These are phyloP conservation scores for Linum usitatissimum DNA, from an alignment of 345 rosid species.

Conservation along the genomic window DNA sequence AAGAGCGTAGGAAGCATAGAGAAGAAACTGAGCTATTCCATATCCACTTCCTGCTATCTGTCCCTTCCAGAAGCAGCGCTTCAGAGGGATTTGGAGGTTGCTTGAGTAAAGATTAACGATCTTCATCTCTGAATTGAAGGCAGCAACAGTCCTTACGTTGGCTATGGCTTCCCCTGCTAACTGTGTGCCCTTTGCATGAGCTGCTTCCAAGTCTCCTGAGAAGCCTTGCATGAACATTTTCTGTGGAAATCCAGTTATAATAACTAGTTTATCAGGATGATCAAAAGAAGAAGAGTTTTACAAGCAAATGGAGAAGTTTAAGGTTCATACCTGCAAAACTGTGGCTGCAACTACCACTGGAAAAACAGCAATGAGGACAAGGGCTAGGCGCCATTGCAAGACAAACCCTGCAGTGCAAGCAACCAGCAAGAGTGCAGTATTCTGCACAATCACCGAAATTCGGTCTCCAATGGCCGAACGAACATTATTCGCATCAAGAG, in stretches of 20 bases:
- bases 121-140: constrained; percentile 86
- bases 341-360: constrained; percentile 98
- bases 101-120: constrained; percentile 72
- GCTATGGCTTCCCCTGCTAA: constrained; percentile 97
- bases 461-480: constrained; percentile 97
- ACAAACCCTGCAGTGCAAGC: constrained; percentile 97
- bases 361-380: constrained; percentile 83
- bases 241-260: constrained; percentile 25
- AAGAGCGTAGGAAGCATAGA: constrained; percentile 91
- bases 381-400: constrained; percentile 97
- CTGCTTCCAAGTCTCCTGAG: constrained; percentile 89
- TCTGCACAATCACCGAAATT: constrained; percentile 90
- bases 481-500: constrained; percentile 95
- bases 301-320: background rate
- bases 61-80: constrained; percentile 97
- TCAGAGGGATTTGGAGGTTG: constrained; percentile 66
- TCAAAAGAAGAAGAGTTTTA: constrained; percentile 2
- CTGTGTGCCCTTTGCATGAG: constrained; percentile 91
- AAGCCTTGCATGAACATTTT: constrained; percentile 99
- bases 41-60: constrained; percentile 95
- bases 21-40: constrained; percentile 87
- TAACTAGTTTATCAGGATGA: background rate
- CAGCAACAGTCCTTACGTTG: constrained; percentile 89
- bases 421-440: constrained; percentile 85
- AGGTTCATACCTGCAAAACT: constrained; percentile 67